A percentile compares a stretch with the other conserved stretches of the same genome.
These are phyloP conservation scores for Globisporangium nodosum DNA, from an alignment of 352 stramenopile genomes.

Conservation along the genomic window DNA sequence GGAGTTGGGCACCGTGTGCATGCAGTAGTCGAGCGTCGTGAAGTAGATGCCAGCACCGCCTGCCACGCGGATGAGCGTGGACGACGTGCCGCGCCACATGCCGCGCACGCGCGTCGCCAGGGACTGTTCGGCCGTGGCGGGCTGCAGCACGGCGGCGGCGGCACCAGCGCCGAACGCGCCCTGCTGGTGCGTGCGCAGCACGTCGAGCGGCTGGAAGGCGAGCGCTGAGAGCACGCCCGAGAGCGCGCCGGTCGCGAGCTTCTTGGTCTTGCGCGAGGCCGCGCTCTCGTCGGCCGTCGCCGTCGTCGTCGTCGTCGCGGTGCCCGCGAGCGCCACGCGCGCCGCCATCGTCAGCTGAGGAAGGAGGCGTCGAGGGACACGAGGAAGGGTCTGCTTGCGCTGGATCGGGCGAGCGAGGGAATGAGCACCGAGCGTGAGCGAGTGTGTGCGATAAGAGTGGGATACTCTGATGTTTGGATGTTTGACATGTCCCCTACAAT, in stretches of 20 bases:
- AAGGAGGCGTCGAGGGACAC: neutral
- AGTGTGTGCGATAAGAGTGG: too few species aligned
- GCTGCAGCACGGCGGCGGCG: neutral
- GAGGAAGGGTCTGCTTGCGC: too few species aligned
- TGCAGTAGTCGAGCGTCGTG: slow-evolving; percentile 62
- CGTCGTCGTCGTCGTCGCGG: slow-evolving; percentile 1
- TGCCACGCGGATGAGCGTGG: slow-evolving; percentile 76
- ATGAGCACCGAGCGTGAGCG: too few species aligned
- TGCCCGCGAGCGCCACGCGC: slow-evolving; percentile 1
- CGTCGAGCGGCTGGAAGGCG: slow-evolving; percentile 81
- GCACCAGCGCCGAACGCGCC: slow-evolving; percentile 49
- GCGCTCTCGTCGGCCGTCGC: slow-evolving; percentile 3
- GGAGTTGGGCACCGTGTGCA: slow-evolving; percentile 43
- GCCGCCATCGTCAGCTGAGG: slow-evolving; percentile 3
- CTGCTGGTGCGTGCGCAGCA: slow-evolving; percentile 82
- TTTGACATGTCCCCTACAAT: neutral
- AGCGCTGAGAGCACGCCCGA: slow-evolving; percentile 78
- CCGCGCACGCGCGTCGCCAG: slow-evolving; percentile 33
- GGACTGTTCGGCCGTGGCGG: slow-evolving; percentile 6
- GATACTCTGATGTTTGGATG: too few species aligned
- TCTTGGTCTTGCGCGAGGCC: slow-evolving; percentile 54
- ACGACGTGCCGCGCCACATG: slow-evolving; percentile 81
- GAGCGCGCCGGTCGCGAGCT: slow-evolving; percentile 58
- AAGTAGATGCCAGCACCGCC: slow-evolving; percentile 85
- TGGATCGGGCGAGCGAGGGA: too few species aligned